Percentiles rank a stretch among this genome's conserved stretches.
These are phyloP conservation scores for Trichoderma sp. DNA, from an alignment of 2,329 filamentous ascomycete species.

Conservation along the genomic window DNA sequence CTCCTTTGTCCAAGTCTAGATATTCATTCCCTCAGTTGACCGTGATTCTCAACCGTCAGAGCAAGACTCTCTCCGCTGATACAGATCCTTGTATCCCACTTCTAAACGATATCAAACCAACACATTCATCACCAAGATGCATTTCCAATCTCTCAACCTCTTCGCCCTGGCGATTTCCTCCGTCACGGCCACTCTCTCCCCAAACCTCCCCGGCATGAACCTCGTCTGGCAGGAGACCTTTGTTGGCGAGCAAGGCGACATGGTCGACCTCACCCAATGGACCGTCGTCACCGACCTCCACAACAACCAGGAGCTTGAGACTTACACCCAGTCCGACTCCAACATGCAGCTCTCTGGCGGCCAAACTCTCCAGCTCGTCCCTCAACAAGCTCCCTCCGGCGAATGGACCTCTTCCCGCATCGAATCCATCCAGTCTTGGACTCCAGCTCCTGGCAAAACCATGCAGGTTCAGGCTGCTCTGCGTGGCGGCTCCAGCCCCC, in stretches of 20 bases:
- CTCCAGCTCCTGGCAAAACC: conserved; percentile 39
- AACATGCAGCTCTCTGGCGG: conserved; percentile 53
- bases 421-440: conserved; percentile 48
- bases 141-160: conserved; percentile 25
- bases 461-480: conserved; percentile 46
- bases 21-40: conserved; percentile 1
- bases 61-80: not conserved
- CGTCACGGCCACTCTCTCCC: conserved; percentile 38
- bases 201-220: conserved; percentile 41
- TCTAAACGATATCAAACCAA: not conserved
- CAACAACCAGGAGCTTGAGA: conserved; percentile 50
- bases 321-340: conserved; percentile 43
- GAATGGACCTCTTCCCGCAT: conserved; percentile 51
- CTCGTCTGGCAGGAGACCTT: conserved; percentile 49
- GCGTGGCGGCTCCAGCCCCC: conserved; percentile 40
- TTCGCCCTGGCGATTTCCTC: conserved; percentile 27
- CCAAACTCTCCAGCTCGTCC: conserved; percentile 51
- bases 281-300: conserved; percentile 44
- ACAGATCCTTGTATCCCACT: not conserved
- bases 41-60: not conserved
- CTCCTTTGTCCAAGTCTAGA: not conserved
- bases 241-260: conserved; percentile 38
- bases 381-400: conserved; percentile 38
- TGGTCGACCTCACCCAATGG: conserved; percentile 43
- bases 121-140: conserved; percentile 26